Base-by-base conservation (phyloP, 257 asterid species). In the Coffea canephora region DNA sequence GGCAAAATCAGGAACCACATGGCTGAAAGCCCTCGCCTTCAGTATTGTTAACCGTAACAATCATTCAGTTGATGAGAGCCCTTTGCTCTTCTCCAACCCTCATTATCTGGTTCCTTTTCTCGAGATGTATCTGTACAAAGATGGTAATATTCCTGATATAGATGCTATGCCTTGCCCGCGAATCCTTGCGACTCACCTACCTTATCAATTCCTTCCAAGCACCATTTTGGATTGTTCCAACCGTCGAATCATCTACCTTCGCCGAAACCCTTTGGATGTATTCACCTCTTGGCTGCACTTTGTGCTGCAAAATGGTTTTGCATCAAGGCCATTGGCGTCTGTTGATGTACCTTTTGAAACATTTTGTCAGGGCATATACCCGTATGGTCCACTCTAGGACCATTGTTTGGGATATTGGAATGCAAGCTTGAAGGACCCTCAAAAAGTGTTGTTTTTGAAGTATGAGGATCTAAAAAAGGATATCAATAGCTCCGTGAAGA, bases 1-100 rank as follows among this genome's bases (percentile, higher is more conserved):
- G 5, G 92, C 94, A 0, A 89, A 89, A 83, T 91, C 92, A 16
- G 92, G 96, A 45, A 91, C 91, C 11, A 91, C 92, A 0, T 91
- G 92, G 92, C 50, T 91, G 0, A 89, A 91, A 77, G 92, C 96
- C 2, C 75, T 91, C n/a, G 45, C 74, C 4, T 88, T 80, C 45
- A 76, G 87, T 52, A 71, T 87, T 8, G 82, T 78, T 13, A 87
- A 86, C 16, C 66, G 90, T 25, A 57, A 55, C 45, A 43, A 77
- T 2, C 66, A 75, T 66, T n/a, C 54, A 10, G 68, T 52, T 5
- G 9, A 10, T 1, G 34, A 80, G 36, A 87, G 81, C 77, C 91
- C 91, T 78, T 76, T 90, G 66, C 90, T 89, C 67, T 68, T 78
- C 18, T 76, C 84, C 46, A 89, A 85, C 84, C 89, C 96, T 36